These are phyloP conservation scores for Aureobasidium sp. DNA, from an alignment of 2,329 filamentous ascomycete genomes.

Conservation along the genomic window DNA sequence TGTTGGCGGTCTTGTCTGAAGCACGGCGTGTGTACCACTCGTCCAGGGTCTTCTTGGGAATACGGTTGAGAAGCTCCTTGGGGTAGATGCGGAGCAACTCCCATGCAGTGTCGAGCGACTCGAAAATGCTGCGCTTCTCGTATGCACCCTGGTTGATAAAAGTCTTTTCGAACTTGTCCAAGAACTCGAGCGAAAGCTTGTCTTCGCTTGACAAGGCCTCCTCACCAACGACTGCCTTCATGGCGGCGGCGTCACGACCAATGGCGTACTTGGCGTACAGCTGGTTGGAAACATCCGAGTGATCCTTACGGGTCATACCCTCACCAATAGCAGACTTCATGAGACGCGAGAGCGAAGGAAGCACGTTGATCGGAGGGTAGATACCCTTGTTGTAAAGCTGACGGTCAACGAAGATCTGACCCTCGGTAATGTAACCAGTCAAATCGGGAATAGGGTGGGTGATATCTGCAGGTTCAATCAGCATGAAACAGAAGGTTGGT, in stretches of 20 bases:
- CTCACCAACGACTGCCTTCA: conserved; percentile 99
- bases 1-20: conserved; percentile 29
- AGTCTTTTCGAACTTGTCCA: conserved; percentile 95
- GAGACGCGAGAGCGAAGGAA: conserved; percentile 94
- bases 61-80: conserved; percentile 93
- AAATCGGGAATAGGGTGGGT: conserved; percentile 98
- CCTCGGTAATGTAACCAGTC: conserved; percentile 98
- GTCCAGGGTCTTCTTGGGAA: conserved; percentile 48
- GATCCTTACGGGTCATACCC: conserved; percentile 91
- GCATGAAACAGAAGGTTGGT: too few relatives aligned
- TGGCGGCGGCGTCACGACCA: conserved; percentile 92
- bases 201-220: conserved; percentile 93
- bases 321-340: conserved; percentile 99
- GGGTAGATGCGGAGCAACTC: conserved; percentile 93
- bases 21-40: conserved; percentile 44
- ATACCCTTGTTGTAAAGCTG: conserved; percentile 92
- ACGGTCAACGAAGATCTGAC: conserved; percentile 96
- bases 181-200: conserved; percentile 94
- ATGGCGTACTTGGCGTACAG: conserved; percentile 99
- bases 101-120: conserved; percentile 94
- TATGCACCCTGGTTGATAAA: conserved; percentile 92
- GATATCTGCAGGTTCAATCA: conserved; percentile 55
- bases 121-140: conserved; percentile 83
- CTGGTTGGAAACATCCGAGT: conserved; percentile 98
- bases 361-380: conserved; percentile 97